phyloP scores from a whole-genome alignment of 2,329 filamentous ascomycete genomes.

The Botrytis paeoniae region DNA sequence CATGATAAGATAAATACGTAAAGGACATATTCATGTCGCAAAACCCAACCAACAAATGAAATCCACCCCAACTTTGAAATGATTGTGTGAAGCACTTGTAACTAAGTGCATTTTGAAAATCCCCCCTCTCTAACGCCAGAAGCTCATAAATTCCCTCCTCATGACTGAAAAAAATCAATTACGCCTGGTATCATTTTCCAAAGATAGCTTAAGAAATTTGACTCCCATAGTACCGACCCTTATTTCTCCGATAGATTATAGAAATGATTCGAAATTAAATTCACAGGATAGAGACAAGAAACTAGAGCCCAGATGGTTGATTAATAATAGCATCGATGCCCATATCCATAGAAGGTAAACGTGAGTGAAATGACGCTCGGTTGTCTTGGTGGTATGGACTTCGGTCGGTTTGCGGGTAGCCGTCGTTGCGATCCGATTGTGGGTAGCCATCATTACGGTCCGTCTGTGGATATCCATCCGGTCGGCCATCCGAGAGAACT shows the following conservation, averaged over 20 bases:
- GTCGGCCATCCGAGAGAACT: constrained; percentile 13
- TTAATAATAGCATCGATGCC: constrained; percentile 59
- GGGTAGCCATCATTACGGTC: constrained; percentile 14
- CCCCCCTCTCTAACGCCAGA: not conserved
- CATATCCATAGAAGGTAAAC: constrained; percentile 58
- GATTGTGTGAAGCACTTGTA: constrained; percentile 4
- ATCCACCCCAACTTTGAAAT: constrained; percentile 5
- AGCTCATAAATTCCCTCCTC: not conserved
- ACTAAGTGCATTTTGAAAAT: not conserved
- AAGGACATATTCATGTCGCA: constrained; percentile 8
- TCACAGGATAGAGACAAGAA: not conserved
- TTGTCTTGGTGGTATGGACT: constrained; percentile 9
- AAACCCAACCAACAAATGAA: constrained; percentile 2
- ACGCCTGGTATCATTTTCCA: constrained; percentile 16
- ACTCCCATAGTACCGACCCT: not conserved
- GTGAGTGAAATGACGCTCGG: constrained; percentile 2
- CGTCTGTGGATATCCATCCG: constrained; percentile 18
- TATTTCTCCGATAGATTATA: constrained; percentile 3
- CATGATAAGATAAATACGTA: constrained; percentile 9
- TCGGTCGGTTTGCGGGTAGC: constrained; percentile 3
- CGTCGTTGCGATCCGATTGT: constrained; percentile 9
- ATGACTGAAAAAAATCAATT: not conserved
- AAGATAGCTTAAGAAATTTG: constrained; percentile 3
- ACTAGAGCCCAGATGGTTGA: constrained; percentile 38
- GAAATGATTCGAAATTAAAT: not conserved